Evolutionary conservation across 495 filamentous ascomycete species (phyloP), one percentile per base, ranked within the genome.

Genomic region (Penicillium salamii): DNA sequence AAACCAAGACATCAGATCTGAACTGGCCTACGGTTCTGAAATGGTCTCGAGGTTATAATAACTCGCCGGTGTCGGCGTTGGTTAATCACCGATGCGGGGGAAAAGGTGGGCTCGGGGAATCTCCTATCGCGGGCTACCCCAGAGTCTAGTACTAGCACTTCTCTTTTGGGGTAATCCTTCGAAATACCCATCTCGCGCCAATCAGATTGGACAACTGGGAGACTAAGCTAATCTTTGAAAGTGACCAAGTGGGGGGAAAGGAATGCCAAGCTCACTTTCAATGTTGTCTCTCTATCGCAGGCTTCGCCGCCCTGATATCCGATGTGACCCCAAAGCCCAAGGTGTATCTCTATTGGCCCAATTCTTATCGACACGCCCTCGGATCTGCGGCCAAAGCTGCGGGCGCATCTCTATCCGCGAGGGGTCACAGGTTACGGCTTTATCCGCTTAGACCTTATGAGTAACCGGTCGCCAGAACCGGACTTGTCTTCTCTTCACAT

Each of bases 291-390:
- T 26, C 23, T 32, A 12, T 32, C 5, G 29, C 14, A 37, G 14
- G 43, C 26, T 19, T 46, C 9, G 26, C 35, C 19, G 13, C 32
- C 20, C 18, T 46, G 48, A 34, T 43, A 21, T 49, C 55, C 44
- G 52, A 42, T 14, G 42, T 43, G 42, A 43, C 52, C 23, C 41
- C 46, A 23, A 26, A 8, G 23, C 14, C 2, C 14, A 13, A 26
- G 34, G 34, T 15, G 31, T 29, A 32, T 24, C 7, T 28, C 23
- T 7, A 53, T 53, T 62, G 55, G 50, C 35, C 19, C 29, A 40
- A 29, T 13, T 20, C 28, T 40, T 38, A 43, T 54, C 54, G 54
- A 53, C 49, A 52, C 40, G 43, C 49, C 52, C 40, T 49, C 20
- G 45, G 45, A 39, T 40, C 35, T 32, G 12, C n/a, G 19, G 11